These are phyloP conservation scores for Gastrodia elata DNA, from an alignment of 106 monocot species.

Conservation along the genomic window DNA sequence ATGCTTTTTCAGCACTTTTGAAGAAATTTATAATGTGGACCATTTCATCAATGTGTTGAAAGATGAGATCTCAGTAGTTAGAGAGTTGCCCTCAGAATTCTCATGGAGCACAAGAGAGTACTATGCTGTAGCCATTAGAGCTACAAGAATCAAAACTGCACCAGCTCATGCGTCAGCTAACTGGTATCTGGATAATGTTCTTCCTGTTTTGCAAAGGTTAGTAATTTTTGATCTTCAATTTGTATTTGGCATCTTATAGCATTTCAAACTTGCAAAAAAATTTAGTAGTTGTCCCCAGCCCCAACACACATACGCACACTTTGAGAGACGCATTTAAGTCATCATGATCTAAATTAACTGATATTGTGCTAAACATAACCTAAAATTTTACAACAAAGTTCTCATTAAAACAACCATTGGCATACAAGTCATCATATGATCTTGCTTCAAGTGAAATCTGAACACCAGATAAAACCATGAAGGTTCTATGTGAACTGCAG, in stretches of 20 bases:
- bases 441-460: too few relatives aligned
- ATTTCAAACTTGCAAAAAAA: not conserved
- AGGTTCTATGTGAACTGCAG: too few relatives aligned
- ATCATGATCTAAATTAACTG: too few relatives aligned
- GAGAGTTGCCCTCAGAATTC: constrained; percentile 61
- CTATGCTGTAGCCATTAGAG: constrained; percentile 69
- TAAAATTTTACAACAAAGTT: too few relatives aligned
- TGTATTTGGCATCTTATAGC: not conserved
- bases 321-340: too few relatives aligned
- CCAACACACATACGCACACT: too few relatives aligned
- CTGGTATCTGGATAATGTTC: constrained; percentile 87
- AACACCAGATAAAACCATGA: too few relatives aligned
- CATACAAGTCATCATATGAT: too few relatives aligned
- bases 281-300: too few relatives aligned
- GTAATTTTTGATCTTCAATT: constrained; percentile 2
- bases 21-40: constrained; percentile 82
- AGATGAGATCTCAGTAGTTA: constrained; percentile 57
- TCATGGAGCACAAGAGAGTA: constrained; percentile 97
- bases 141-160: constrained; percentile 88
- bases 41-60: constrained; percentile 73
- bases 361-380: too few relatives aligned
- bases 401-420: too few relatives aligned
- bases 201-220: constrained; percentile 75
- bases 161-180: constrained; percentile 78
- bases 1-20: constrained; percentile 60